Percentiles rank a stretch among this genome's conserved stretches.
phyloP scores from a whole-genome alignment of 345 rosid species.

The Garcia nutans region DNA sequence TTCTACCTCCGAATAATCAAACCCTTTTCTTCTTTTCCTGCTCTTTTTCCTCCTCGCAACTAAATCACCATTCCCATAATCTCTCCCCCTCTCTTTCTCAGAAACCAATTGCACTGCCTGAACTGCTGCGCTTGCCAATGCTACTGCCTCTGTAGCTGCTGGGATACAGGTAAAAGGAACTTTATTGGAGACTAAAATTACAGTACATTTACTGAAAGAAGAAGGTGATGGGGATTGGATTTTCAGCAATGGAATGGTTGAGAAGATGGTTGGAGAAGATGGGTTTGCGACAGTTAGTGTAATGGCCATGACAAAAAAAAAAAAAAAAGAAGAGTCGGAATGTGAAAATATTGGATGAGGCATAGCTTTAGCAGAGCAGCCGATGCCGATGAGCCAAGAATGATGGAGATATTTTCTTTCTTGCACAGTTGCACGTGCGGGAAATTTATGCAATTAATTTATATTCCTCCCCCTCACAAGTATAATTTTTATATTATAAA shows the following conservation, averaged over 20 bases:
- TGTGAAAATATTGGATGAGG: not conserved
- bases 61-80: constrained; percentile 2
- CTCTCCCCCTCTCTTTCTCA: not conserved
- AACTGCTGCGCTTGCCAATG: constrained; percentile 28
- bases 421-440: not conserved
- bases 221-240: constrained; percentile 28
- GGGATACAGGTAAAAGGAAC: constrained; percentile 11
- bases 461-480: no score
- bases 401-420: not conserved
- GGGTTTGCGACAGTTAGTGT: constrained; percentile 41
- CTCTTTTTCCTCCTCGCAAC: constrained; percentile 39
- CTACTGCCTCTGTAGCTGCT: constrained; percentile 17
- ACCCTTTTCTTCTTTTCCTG: constrained; percentile 39
- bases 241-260: constrained; percentile 36
- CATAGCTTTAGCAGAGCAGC: not conserved
- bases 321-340: no score
- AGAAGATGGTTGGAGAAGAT: constrained; percentile 32
- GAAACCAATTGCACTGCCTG: constrained; percentile 26
- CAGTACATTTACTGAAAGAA: constrained; percentile 29
- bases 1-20: constrained; percentile 22
- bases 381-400: not conserved
- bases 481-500: no score
- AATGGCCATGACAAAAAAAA: constrained; percentile 27
- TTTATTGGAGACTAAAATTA: constrained; percentile 24
- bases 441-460: no score